phyloP scores from a whole-genome alignment of 2,329 filamentous ascomycete genomes.

The Malbranchea zuffiana region DNA sequence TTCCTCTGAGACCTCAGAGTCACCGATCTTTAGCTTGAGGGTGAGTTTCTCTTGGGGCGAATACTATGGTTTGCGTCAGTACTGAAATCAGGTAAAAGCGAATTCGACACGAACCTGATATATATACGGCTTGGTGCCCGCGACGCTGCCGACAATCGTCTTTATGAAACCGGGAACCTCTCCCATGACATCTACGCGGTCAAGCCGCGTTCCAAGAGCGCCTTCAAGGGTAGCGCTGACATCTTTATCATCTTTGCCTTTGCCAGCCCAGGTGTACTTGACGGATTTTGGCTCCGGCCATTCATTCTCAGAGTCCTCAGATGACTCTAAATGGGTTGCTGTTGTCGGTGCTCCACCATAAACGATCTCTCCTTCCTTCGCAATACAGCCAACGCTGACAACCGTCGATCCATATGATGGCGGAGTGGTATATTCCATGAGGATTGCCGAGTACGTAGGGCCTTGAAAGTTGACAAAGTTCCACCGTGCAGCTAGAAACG shows the following conservation, averaged over 20 bases:
- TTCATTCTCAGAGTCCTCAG: conserved; percentile 63
- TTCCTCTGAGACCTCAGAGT: conserved; percentile 64
- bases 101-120: conserved; percentile 59
- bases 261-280: conserved; percentile 68
- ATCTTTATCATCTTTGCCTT: conserved; percentile 62
- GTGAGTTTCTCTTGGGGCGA: conserved; percentile 53
- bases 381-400: conserved; percentile 73
- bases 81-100: conserved; percentile 10
- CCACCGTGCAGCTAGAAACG: conserved; percentile 61
- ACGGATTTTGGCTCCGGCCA: conserved; percentile 78
- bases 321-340: conserved; percentile 57
- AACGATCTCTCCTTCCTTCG: conserved; percentile 69
- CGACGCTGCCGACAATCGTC: conserved; percentile 75
- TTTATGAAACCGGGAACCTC: conserved; percentile 95
- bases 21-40: conserved; percentile 76
- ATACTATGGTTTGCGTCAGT: conserved; percentile 47
- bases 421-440: conserved; percentile 96
- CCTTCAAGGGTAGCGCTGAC: conserved; percentile 61
- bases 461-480: conserved; percentile 90
- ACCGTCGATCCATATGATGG: conserved; percentile 79
- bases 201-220: conserved; percentile 55
- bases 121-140: conserved; percentile 92
- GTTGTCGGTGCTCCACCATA: conserved; percentile 56
- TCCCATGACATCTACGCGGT: conserved; percentile 90
- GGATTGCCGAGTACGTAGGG: conserved; percentile 69